Evolutionary conservation across 2,329 filamentous ascomycete genomes (phyloP), one percentile per base, ranked within the genome.

Genomic region (Nakataea oryzae): DNA sequence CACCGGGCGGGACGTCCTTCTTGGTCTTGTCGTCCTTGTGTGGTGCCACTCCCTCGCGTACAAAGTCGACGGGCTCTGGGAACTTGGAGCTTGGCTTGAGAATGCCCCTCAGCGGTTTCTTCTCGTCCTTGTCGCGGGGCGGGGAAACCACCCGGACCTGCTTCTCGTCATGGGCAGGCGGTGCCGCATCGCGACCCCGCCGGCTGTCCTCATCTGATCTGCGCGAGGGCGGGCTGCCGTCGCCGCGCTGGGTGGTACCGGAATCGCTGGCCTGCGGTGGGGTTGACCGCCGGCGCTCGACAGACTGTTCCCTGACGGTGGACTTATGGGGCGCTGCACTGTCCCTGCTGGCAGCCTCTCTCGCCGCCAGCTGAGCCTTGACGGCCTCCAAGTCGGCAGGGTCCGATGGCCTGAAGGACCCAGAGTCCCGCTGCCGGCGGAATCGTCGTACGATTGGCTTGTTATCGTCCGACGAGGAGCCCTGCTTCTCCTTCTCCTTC

Each of bases 1-100:
- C 93, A 63, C 89, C 90, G 0, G 86, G 76, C 0, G 89, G 89
- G 34, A 91, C 90, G 54, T 90, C 88, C 65, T 87, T 86, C 69
- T 83, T 85, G 57, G 80, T 86, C 73, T 88, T 86, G 59, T 90
- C 87, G 71, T 96, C 91, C 75, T 96, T 96, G 70, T 96, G 84
- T n/a, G 93, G 93, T 2, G 93, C 92, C 8, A 96, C 93, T 21
- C 93, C 93, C 73, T 97, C 93, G 26, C 93, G 85, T 47, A 96
- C 81, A 0, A 91, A 88, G 66, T 92, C 88, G 0, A 86, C 84
- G 65, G 96, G 89, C 70, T 97, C 93, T 0, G 93, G 93, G 69
- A 97, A 97, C 69, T 88, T 89, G 29, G 82, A 81, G 21, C 86
- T 91, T 0, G 93, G 93, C 73, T 96, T 95, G 56, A 97, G 79